Conservation (phyloP, 2,329 filamentous ascomycete species). For the Fusarium torreyae region DNA sequence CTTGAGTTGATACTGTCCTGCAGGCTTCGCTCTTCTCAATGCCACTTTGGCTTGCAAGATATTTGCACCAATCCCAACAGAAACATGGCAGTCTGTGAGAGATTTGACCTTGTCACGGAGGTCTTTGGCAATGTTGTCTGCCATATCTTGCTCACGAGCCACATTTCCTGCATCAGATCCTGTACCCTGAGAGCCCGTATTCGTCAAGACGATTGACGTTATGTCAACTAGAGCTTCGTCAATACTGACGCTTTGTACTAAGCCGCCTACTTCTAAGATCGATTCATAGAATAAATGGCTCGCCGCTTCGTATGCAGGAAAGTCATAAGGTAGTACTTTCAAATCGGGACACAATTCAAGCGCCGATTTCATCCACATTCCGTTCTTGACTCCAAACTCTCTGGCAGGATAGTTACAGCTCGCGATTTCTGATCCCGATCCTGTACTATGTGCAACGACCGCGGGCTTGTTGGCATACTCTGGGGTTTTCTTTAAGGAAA, state of each 20-base stretch:
- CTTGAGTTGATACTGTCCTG: slow-evolving; percentile 90
- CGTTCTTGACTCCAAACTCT: slow-evolving; percentile 90
- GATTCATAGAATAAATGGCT: slow-evolving; percentile 90
- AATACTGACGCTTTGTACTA: slow-evolving; percentile 96
- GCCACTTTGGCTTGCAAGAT: slow-evolving; percentile 94
- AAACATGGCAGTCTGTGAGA: slow-evolving; percentile 88
- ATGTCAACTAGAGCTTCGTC: slow-evolving; percentile 94
- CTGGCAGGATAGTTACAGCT: slow-evolving; percentile 97
- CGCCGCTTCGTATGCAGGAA: slow-evolving; percentile 92
- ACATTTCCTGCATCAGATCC: slow-evolving; percentile 77
- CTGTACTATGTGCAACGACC: slow-evolving; percentile 89
- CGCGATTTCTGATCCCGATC: slow-evolving; percentile 92
- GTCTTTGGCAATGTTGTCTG: slow-evolving; percentile 74
- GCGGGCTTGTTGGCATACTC: slow-evolving; percentile 84
- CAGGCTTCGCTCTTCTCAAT: slow-evolving; percentile 91
- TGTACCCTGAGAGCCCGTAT: slow-evolving; percentile 75
- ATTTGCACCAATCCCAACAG: slow-evolving; percentile 92
- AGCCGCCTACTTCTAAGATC: slow-evolving; percentile 82
- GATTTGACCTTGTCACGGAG: slow-evolving; percentile 80
- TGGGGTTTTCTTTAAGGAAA: slow-evolving; percentile 84
- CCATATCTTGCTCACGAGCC: slow-evolving; percentile 84
- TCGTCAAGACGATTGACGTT: slow-evolving; percentile 77
- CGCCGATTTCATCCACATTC: slow-evolving; percentile 99
- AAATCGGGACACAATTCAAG: slow-evolving; percentile 86
- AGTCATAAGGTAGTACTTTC: slow-evolving; percentile 95